Evolutionary conservation across 139 green algal genomes (phyloP), one percentile per base, ranked within the genome.

Genomic region (Medakamo hakoo): DNA sequence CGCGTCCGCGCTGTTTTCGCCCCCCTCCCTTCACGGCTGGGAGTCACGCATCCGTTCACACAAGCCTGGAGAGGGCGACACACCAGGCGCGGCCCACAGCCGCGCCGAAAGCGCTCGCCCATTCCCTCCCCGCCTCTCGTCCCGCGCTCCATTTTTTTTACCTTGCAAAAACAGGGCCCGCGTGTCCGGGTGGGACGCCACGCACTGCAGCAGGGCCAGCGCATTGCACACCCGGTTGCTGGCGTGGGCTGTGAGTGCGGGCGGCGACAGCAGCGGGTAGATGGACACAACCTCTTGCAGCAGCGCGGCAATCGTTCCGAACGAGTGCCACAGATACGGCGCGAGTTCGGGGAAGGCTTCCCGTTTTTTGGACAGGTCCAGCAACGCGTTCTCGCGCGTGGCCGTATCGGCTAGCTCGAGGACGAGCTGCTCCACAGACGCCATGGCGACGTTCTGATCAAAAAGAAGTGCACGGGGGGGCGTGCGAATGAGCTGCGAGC

Each of bases 141-240:
- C n/a, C n/a, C n/a, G n/a, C n/a, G n/a, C n/a, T n/a, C n/a, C n/a
- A n/a, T n/a, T n/a, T n/a, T n/a, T n/a, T n/a, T n/a, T n/a, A 87
- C 84, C 90, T 73, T 94, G 82, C 25, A 98, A 73, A 70, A 98
- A 98, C 30, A 95, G 79, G 25, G 69, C 80, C 19, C 92, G 73
- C 22, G 92, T 98, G 48, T 98, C 92, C 3, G 80, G 83, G 68
- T 99, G 93, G 26, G 84, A 95, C 0, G 93, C 93, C 14, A 98
- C 91, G 66, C 93, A 99, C 77, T 98, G 92, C 57, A 98, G 80
- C 57, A 98, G 73, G 9, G 92, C 92, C 24, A 98, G 73, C 2
- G 92, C 92, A 68, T 98, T 98, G 79, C 92, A 98, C 26, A 98
- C 92, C 14, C 92, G 78, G 66, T 98, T 98, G 20, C 85, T 95